phyloP scores from a whole-genome alignment of 1,139 yeast species.

The Pichia inconspicua region DNA sequence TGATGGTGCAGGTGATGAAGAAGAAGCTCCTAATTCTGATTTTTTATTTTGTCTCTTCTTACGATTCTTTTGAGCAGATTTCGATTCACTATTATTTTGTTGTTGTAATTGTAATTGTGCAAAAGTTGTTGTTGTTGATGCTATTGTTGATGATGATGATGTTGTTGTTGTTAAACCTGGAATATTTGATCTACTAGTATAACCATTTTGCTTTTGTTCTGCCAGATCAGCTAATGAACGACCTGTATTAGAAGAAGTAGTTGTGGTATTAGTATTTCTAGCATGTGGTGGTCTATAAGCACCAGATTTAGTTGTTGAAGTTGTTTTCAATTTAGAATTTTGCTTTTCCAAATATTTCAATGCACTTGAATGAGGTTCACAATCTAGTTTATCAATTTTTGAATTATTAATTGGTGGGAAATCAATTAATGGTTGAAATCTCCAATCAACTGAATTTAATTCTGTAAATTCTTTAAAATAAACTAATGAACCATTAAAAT shows the following conservation, averaged over 20 bases:
- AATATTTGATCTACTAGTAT: constrained; percentile 9
- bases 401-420: constrained; percentile 43
- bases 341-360: constrained; percentile 45
- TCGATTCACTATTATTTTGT: constrained; percentile 30
- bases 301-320: constrained; percentile 24
- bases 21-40: constrained; percentile 21
- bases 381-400: constrained; percentile 35
- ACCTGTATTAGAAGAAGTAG: constrained; percentile 22
- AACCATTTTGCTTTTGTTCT: constrained; percentile 28
- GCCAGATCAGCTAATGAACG: constrained; percentile 55
- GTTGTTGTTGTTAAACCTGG: not conserved
- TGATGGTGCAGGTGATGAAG: constrained; percentile 7
- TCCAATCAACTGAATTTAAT: constrained; percentile 77
- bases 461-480: constrained; percentile 76
- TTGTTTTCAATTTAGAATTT: constrained; percentile 18
- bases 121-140: constrained; percentile 17
- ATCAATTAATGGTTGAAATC: constrained; percentile 55
- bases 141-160: not conserved
- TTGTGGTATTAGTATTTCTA: constrained; percentile 21
- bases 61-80: constrained; percentile 61
- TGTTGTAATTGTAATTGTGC: constrained; percentile 28
- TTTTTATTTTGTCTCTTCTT: constrained; percentile 71
- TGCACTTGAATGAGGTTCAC: constrained; percentile 68
- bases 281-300: constrained; percentile 19
- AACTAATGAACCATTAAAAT: constrained; percentile 74